Base-by-base conservation (phyloP, 768 basidiomycete species). In the Trametes villosa region DNA sequence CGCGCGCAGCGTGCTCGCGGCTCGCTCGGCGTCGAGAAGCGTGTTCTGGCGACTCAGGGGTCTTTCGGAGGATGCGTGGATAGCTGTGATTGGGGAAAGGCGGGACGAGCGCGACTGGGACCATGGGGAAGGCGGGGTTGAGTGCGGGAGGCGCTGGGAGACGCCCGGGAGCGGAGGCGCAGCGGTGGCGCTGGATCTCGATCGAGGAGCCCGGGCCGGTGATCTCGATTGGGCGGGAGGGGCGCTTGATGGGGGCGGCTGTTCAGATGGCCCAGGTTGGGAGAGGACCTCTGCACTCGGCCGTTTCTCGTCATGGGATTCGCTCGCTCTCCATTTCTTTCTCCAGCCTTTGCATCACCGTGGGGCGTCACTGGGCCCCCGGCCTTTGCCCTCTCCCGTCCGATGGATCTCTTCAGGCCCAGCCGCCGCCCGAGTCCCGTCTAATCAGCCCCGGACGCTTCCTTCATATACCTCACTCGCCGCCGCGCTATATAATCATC, bases 401-500 rank as follows among this genome's bases (percentile, higher is more conserved):
- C 29, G 45, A 45, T 45, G 20, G 44, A 44, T 20, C 42, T 1
- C 17, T 40, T 44, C 56, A 49, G 56, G 47, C 56, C 56, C 47
- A 49, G 47, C 47, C 33, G 20, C 45, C 29, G 22, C 49, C 60
- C 53, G 41, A 13, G 27, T 42, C 24, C 53, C 60, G 53, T 55
- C 47, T 33, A 24, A 48, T 36, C 51, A 30, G 11, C 20, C 44
- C 42, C 44, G 27, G 38, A 53, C 18, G 11, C 33, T 20, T 36
- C 57, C 50, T 52, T 30, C 22, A 27, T 46, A 42, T 33, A 44
- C 40, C 30, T 20, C 57, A 7, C 50, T 29, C 42, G 17, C 31
- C 3, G 27, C 29, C n/a, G n/a, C 41, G 12, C 44, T 60, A 60
- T 60, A 38, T 60, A 60, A 60, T 29, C 59, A 22, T 34, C 31